phyloP scores from a whole-genome alignment of 257 asterid genomes.

The Striga asiatica region DNA sequence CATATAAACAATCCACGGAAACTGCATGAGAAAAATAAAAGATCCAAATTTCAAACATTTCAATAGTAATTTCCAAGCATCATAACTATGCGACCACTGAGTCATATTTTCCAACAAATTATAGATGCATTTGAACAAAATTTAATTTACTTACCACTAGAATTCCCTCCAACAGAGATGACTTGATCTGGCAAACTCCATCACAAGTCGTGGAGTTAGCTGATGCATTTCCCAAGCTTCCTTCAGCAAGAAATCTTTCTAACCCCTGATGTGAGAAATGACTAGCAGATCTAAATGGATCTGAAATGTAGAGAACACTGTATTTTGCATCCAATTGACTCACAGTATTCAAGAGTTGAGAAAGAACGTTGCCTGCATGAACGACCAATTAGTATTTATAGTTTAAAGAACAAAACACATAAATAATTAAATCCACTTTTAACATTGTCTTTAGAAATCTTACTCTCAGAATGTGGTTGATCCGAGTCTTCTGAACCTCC shows the following conservation, averaged over 20 bases:
- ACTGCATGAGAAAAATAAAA: neutral
- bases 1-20: neutral
- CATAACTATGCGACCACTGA: neutral
- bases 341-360: constrained; percentile 53
- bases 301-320: constrained; percentile 63
- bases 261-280: constrained; percentile 34
- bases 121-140: constrained; percentile 7
- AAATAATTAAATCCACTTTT: neutral
- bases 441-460: constrained; percentile 6
- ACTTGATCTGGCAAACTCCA: constrained; percentile 83
- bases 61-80: neutral
- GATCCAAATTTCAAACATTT: neutral
- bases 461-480: constrained; percentile 54
- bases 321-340: constrained; percentile 65
- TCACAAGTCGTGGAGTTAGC: constrained; percentile 51
- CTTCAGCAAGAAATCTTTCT: constrained; percentile 89
- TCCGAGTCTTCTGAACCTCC: constrained; percentile 43
- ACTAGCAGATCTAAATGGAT: constrained; percentile 48
- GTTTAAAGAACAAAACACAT: neutral
- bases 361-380: constrained; percentile 61
- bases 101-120: neutral
- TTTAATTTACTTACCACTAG: constrained; percentile 58
- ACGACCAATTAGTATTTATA: neutral
- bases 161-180: constrained; percentile 84
- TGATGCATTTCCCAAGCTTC: constrained; percentile 36